Percentiles rank a stretch among this genome's conserved stretches.
Conservation (phyloP, 2,329 filamentous ascomycete species). For the Sphaerulina vaccinii region DNA sequence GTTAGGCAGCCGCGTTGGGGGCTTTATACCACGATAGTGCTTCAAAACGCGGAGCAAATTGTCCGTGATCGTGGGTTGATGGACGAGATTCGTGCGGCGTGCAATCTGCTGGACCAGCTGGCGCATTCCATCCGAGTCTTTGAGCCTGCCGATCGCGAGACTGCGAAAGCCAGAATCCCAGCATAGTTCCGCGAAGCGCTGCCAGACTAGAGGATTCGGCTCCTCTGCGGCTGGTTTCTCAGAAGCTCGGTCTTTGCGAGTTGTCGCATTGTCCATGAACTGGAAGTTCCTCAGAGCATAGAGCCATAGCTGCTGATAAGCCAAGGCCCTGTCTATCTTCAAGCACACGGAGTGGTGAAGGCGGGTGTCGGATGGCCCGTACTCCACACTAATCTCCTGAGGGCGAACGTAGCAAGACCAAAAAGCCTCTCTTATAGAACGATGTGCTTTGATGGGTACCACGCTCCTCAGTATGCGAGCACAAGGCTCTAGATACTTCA, state of each 20-base stretch:
- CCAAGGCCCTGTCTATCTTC: neutral
- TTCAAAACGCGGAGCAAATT: neutral
- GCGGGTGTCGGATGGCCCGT: conserved; percentile 8
- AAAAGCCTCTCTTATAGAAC: conserved; percentile 9
- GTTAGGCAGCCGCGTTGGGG: too few species aligned
- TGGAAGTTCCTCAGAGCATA: conserved; percentile 19
- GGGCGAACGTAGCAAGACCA: conserved; percentile 8
- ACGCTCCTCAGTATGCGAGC: conserved; percentile 15
- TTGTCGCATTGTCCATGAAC: conserved; percentile 10
- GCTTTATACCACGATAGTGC: too few species aligned
- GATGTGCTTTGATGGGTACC: conserved; percentile 1
- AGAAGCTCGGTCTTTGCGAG: conserved; percentile 13
- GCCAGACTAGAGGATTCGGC: conserved; percentile 11
- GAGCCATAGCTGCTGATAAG: conserved; percentile 21
- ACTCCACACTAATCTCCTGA: conserved; percentile 8
- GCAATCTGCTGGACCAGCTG: neutral
- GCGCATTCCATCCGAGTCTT: neutral
- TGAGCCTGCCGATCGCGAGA: neutral
- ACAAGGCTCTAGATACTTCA: conserved; percentile 29
- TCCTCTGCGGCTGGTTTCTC: conserved; percentile 11
- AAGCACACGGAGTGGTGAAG: neutral
- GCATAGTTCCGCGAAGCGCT: conserved; percentile 8
- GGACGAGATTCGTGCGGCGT: too few species aligned
- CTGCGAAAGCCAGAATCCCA: conserved; percentile 9
- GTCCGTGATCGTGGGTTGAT: neutral